Base-by-base conservation (phyloP, 163 green algal genomes). In the Scenedesmus sp. region DNA sequence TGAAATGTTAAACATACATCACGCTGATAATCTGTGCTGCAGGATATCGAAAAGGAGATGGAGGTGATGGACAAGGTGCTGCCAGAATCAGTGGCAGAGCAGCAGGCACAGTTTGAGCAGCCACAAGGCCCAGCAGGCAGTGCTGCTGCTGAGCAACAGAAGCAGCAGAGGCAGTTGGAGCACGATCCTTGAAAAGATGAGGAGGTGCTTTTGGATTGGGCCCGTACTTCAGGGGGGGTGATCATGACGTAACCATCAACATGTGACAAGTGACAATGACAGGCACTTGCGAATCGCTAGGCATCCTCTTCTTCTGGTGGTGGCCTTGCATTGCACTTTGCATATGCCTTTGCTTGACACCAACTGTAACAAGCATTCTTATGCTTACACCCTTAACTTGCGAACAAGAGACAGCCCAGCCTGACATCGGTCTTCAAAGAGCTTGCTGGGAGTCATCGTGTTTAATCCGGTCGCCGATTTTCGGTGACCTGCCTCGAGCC, bases 61-160 rank as follows among this genome's bases (percentile, higher is more conserved):
- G 26, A 82, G 23, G 84, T 89, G n/a, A 46, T 89, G 84, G 62
- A 89, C 15, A 74, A 64, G 60, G 26, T 79, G 62, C 84, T 81
- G 62, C n/a, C 52, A 34, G 60, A 73, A 6, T 89, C 67, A 64
- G 52, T 89, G 8, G 54, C 84, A 62, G 60, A 89, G n/a, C 84
- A 89, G 62, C 84, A 89, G 34, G 84, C 84, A 52, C 8, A 81
- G 59, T 89, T 89, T 66, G 84, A 89, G 70, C 18, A 23, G 70
- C 23, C 23, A 18, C 3, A 79, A 4, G 23, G 70, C 2, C 46
- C n/a, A 79, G 62, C 84, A 82, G 46, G 83, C 34, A 46, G 34
- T 46, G 34, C 26, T 84, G 76, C 6, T 85, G 46, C 13, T 60
- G 77, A 26, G 46, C 46, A 46, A 46, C 34, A 76, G 83, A 18